These are phyloP conservation scores for Euphorbia lathyris DNA, from an alignment of 345 rosid genomes.

Conservation along the genomic window DNA sequence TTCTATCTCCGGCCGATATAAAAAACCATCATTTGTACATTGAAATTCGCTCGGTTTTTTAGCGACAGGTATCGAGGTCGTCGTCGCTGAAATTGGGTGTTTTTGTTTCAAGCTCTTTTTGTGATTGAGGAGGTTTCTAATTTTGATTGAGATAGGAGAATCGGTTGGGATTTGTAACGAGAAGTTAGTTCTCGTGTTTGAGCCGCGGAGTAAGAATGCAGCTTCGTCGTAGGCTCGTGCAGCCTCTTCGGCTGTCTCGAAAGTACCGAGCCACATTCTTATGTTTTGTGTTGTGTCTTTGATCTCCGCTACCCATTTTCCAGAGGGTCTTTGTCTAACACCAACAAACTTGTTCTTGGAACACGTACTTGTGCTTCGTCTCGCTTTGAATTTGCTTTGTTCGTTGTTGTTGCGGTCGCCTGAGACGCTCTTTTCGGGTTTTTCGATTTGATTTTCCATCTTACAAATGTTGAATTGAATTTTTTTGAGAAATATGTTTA, in stretches of 20 bases:
- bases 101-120: slow-evolving; percentile 48
- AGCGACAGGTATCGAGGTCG: slow-evolving; percentile 15
- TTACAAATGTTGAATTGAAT: not conserved
- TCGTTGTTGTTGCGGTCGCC: not conserved
- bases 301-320: slow-evolving; percentile 96
- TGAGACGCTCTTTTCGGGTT: slow-evolving; percentile 23
- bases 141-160: slow-evolving; percentile 64
- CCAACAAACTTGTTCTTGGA: slow-evolving; percentile 63
- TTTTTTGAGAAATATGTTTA: not conserved
- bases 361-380: slow-evolving; percentile 8
- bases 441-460: slow-evolving; percentile 39
- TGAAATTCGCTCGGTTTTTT: slow-evolving; percentile 23
- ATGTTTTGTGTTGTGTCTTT: slow-evolving; percentile 83
- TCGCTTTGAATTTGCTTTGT: slow-evolving; percentile 31
- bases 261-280: slow-evolving; percentile 93
- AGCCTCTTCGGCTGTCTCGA: slow-evolving; percentile 76
- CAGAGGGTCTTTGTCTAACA: slow-evolving; percentile 85
- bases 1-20: slow-evolving; percentile 16
- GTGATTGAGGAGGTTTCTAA: slow-evolving; percentile 69
- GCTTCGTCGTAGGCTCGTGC: slow-evolving; percentile 91
- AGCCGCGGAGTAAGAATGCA: slow-evolving; percentile 81
- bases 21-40: slow-evolving; percentile 11
- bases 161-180: slow-evolving; percentile 41
- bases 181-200: slow-evolving; percentile 82
- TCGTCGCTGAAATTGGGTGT: not conserved